Percentiles rank a stretch among this genome's conserved stretches.
Evolutionary conservation across 371 early-diverging fungal genomes (phyloP).

Genomic region (Capillidium rhysosporum): DNA sequence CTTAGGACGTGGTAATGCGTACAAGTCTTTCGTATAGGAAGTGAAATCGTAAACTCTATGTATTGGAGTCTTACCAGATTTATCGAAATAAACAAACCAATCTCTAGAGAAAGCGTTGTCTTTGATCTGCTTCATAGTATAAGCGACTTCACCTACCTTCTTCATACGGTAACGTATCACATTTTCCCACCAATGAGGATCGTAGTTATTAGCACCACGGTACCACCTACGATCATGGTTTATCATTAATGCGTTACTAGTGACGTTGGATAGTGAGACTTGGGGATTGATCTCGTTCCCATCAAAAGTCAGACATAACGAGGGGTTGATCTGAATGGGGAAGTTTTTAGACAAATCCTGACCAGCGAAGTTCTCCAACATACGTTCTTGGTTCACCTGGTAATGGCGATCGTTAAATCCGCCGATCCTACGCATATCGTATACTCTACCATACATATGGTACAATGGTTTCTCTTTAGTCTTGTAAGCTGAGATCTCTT

Average conservation of each 20-base stretch:
- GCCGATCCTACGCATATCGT: conserved; percentile 35
- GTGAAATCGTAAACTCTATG: conserved; percentile 57
- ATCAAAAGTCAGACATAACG: conserved; percentile 29
- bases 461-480: conserved; percentile 26
- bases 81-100: conserved; percentile 26
- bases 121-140: conserved; percentile 18
- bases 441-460: conserved; percentile 50
- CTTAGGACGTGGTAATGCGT: conserved; percentile 14
- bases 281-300: conserved; percentile 18
- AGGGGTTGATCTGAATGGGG: conserved; percentile 48
- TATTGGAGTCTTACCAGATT: conserved; percentile 32
- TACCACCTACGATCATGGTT: conserved; percentile 23
- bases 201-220: background rate
- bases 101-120: conserved; percentile 24
- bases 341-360: conserved; percentile 40
- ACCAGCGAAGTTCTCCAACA: conserved; percentile 39
- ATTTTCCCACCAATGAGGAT: conserved; percentile 8
- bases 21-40: conserved; percentile 25
- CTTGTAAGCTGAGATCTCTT: conserved; percentile 21
- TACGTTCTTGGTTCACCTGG: conserved; percentile 17
- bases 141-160: conserved; percentile 43
- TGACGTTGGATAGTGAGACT: conserved; percentile 20
- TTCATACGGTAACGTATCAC: conserved; percentile 34
- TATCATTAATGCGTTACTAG: conserved; percentile 21
- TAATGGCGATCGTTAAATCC: conserved; percentile 17